Evolutionary conservation across 164 flowering plant species (phyloP), one percentile per base, ranked within the genome.

Genomic region (Vitis rupestris): DNA sequence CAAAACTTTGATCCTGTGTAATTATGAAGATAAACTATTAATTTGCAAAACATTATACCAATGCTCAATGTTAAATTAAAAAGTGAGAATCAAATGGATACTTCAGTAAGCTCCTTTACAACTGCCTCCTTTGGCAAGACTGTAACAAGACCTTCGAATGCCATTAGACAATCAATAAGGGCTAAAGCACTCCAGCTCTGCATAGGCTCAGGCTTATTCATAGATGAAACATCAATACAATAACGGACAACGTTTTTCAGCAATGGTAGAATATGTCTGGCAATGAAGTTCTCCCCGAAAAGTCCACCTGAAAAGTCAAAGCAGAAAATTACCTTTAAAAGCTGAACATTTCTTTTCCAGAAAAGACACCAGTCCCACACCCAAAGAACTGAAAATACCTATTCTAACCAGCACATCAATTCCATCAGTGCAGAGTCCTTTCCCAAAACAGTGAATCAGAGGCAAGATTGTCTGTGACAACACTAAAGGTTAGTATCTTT

Each of bases 371-470:
- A 78, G 54, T 58, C 44, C 23, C 50, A 16, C 3, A 27, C 23
- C 44, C 37, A 59, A 23, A 57, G 66, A 44, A 64, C 63, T 8
- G 68, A 70, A 68, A 37, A 61, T 93, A 95, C 99, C 99, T 82
- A 91, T 91, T 89, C 99, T 85, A 84, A 91, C 86, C 80, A 95
- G 84, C 70, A 78, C 96, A 81, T 93, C 99, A 75, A 91, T 86
- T 71, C 97, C 99, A 80, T 93, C 99, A 62, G 82, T 63, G 75
- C 86, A 82, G 50, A 95, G 86, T 78, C 98, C 96, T 83, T 86
- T 95, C 62, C 99, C 99, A 71, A 93, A 91, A 83, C 85, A 87
- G 29, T 88, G 90, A 72, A 95, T 76, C 59, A 95, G 79, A 71
- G 99, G 99, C 79, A 93, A 74, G 73, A 95, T 83, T 56, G 99